Conservation (phyloP, 768 basidiomycete genomes). For the Trametes cubensis region DNA sequence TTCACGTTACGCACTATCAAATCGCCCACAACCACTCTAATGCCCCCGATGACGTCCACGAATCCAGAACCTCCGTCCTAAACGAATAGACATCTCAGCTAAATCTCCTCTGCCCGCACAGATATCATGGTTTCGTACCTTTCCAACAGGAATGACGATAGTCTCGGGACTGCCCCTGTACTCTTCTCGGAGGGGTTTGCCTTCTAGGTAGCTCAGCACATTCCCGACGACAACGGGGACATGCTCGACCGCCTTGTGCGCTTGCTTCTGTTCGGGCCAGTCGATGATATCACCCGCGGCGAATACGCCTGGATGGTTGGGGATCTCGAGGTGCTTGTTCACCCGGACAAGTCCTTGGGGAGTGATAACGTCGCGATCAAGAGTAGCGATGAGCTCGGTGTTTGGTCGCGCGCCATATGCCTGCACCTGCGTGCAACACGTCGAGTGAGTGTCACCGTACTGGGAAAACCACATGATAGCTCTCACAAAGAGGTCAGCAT, state of each 20-base stretch:
- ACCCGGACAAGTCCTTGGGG: conserved; percentile 52
- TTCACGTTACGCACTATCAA: neutral
- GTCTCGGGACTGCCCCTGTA: conserved; percentile 57
- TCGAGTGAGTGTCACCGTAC: neutral
- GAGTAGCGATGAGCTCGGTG: conserved; percentile 52
- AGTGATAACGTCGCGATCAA: conserved; percentile 42
- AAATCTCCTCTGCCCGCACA: too few species aligned
- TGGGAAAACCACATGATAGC: too few species aligned
- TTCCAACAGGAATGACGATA: conserved; percentile 56
- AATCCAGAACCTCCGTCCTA: too few species aligned
- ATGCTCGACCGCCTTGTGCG: conserved; percentile 50
- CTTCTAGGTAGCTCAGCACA: conserved; percentile 46
- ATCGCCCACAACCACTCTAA: neutral
- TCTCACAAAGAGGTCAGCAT: conserved; percentile 64
- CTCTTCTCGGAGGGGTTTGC: conserved; percentile 36
- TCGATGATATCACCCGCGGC: conserved; percentile 70
- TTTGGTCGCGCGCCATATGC: conserved; percentile 45
- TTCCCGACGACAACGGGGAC: conserved; percentile 50
- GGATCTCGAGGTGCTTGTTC: conserved; percentile 58
- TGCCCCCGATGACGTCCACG: too few species aligned
- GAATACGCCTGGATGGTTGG: conserved; percentile 54
- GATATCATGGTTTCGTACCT: conserved; percentile 36
- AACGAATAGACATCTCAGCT: too few species aligned
- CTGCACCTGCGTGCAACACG: conserved; percentile 28
- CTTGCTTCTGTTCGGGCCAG: conserved; percentile 64